Conservation (phyloP, 495 filamentous ascomycete species). For the Lasiosphaeria ovina region DNA sequence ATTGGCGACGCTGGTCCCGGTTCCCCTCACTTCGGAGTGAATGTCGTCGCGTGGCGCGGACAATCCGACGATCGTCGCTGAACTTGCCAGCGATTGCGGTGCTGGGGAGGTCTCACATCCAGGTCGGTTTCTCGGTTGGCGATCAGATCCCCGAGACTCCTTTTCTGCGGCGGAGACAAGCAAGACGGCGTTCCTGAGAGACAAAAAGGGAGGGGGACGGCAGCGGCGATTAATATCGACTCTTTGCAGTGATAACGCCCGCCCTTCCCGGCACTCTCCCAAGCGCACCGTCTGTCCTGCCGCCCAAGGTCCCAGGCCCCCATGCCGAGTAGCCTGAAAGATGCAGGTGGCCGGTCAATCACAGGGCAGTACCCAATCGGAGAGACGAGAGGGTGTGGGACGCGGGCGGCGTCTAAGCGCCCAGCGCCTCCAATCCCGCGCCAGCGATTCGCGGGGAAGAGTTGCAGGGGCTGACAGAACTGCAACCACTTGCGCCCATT, state of each 20-base stretch:
- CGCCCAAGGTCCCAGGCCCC: conserved; percentile 21
- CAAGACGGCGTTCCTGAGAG: conserved; percentile 7
- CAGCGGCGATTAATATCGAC: conserved; percentile 13
- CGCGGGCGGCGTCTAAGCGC: conserved; percentile 27
- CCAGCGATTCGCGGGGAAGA: conserved; percentile 10
- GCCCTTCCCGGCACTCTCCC: background rate
- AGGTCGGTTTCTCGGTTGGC: background rate
- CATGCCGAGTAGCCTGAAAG: conserved; percentile 27
- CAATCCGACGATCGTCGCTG: background rate
- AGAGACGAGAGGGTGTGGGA: conserved; percentile 14
- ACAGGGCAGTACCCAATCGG: conserved; percentile 30
- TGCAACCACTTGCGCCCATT: background rate
- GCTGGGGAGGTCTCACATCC: conserved; percentile 11
- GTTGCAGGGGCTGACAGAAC: conserved; percentile 6
- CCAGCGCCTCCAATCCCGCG: conserved; percentile 24
- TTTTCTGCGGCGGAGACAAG: background rate
- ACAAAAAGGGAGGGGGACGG: conserved; percentile 11
- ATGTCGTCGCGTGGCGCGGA: background rate
- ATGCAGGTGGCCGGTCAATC: conserved; percentile 31
- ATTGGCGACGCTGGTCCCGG: background rate
- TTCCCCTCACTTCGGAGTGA: background rate
- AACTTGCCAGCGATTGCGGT: background rate
- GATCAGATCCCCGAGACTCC: background rate
- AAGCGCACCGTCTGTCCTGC: conserved; percentile 10
- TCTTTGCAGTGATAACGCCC: background rate